A percentile compares a stretch with the other conserved stretches of the same genome.
These are phyloP conservation scores for Cladophialophora immunda DNA, from an alignment of 2,329 filamentous ascomycete species.

Conservation along the genomic window DNA sequence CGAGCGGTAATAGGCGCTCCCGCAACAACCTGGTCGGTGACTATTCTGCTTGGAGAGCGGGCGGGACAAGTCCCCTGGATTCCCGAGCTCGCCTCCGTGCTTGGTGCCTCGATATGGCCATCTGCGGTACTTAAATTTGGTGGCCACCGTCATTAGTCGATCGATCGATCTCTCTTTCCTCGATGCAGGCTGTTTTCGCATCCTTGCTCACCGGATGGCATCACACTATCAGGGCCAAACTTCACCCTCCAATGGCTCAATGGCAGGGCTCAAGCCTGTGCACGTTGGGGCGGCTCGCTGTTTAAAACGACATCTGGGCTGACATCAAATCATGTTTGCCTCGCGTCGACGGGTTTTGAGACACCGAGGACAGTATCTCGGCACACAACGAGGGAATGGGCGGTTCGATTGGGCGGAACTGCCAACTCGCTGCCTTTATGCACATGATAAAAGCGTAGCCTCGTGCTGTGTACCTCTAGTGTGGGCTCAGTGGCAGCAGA, in stretches of 20 bases:
- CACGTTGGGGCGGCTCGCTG: conserved; percentile 1
- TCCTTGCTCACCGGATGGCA: not conserved
- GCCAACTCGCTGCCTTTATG: not conserved
- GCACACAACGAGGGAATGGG: not conserved
- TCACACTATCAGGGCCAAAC: not conserved
- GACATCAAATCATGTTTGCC: not conserved
- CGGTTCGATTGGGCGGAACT: not conserved
- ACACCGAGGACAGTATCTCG: not conserved
- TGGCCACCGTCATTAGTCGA: conserved; percentile 7
- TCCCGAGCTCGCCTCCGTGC: not conserved
- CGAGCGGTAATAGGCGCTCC: not conserved
- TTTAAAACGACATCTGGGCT: not conserved
- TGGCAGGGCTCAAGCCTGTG: not conserved
- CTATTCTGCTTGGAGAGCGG: not conserved
- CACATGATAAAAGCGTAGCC: conserved; percentile 11
- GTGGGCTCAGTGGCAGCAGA: not conserved
- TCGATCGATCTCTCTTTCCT: conserved; percentile 13
- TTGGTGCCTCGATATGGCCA: not conserved
- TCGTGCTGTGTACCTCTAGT: not conserved
- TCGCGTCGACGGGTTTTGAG: not conserved
- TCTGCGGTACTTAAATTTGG: conserved; percentile 4
- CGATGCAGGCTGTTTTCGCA: not conserved
- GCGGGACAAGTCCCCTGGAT: not conserved
- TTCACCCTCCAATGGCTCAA: not conserved
- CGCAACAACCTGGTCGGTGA: not conserved